phyloP scores from a whole-genome alignment of 106 monocot species.

The Dioscorea alata region DNA sequence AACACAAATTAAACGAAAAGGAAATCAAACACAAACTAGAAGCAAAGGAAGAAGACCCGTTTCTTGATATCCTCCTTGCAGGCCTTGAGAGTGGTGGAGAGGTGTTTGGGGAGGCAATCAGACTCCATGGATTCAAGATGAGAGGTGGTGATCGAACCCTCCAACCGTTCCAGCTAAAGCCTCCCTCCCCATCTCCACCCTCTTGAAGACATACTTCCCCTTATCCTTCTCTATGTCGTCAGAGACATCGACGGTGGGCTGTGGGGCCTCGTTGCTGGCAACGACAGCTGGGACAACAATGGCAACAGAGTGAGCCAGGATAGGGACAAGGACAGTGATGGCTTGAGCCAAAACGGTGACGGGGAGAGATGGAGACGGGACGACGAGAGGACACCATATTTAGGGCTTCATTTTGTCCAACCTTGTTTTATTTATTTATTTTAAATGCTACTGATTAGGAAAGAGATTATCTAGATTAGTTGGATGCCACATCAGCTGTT shows the following conservation, averaged over 20 bases:
- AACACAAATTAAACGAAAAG: too few relatives aligned
- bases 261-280: neutral
- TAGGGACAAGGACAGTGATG: too few relatives aligned
- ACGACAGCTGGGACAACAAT: too few relatives aligned
- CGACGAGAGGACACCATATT: too few relatives aligned
- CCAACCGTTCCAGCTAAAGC: conserved; percentile 61
- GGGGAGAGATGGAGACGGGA: too few relatives aligned
- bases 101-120: conserved; percentile 58
- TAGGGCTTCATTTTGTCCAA: too few relatives aligned
- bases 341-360: too few relatives aligned
- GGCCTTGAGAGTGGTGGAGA: conserved; percentile 47
- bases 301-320: too few relatives aligned
- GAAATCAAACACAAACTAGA: neutral
- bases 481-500: too few relatives aligned
- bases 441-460: too few relatives aligned
- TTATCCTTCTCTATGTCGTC: conserved; percentile 5
- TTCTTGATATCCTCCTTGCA: conserved; percentile 53
- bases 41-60: conserved; percentile 18
- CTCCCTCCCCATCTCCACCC: conserved; percentile 36
- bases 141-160: conserved; percentile 61
- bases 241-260: neutral
- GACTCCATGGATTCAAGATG: conserved; percentile 60
- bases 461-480: too few relatives aligned
- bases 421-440: too few relatives aligned
- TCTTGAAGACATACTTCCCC: conserved; percentile 37